These are phyloP conservation scores for Orbilia javanica DNA, from an alignment of 2,329 filamentous ascomycete genomes.

Conservation along the genomic window DNA sequence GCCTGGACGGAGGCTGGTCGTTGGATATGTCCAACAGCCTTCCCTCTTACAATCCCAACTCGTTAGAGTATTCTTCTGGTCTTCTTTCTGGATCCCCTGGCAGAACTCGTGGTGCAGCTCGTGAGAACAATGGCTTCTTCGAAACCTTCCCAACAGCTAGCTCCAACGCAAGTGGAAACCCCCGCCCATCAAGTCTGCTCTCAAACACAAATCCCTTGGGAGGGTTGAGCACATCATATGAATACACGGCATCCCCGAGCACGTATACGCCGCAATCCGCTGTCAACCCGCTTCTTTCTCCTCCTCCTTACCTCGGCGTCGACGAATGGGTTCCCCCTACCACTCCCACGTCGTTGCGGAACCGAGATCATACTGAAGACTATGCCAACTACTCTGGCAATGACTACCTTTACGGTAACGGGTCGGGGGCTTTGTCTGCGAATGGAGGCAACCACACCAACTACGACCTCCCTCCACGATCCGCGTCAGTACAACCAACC, in stretches of 20 bases:
- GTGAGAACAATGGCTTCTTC: conserved; percentile 53
- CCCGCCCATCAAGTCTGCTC: conserved; percentile 49
- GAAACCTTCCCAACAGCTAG: conserved; percentile 49
- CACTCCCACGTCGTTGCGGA: conserved; percentile 41
- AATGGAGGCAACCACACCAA: conserved; percentile 37
- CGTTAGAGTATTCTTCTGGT: conserved; percentile 56
- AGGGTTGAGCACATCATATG: conserved; percentile 47
- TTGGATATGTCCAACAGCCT: conserved; percentile 57
- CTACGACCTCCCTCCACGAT: conserved; percentile 55
- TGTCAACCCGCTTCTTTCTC: conserved; percentile 46
- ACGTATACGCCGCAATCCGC: conserved; percentile 47
- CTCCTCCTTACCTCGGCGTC: conserved; percentile 52
- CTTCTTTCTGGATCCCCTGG: conserved; percentile 53
- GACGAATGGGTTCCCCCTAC: conserved; percentile 53
- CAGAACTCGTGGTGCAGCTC: conserved; percentile 32
- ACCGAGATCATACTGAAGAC: conserved; percentile 33
- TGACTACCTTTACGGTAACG: conserved; percentile 51
- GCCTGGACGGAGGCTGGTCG: conserved; percentile 54
- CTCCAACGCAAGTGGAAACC: conserved; percentile 48
- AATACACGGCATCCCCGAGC: conserved; percentile 46
- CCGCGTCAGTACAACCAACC: conserved; percentile 52
- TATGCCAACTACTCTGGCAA: conserved; percentile 35
- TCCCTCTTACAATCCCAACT: conserved; percentile 35
- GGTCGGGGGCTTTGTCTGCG: conserved; percentile 43
- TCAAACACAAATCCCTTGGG: conserved; percentile 52